A percentile compares a stretch with the other conserved stretches of the same genome.
These are phyloP conservation scores for Backusella westeae DNA, from an alignment of 192 early-diverging fungal genomes.

Conservation along the genomic window DNA sequence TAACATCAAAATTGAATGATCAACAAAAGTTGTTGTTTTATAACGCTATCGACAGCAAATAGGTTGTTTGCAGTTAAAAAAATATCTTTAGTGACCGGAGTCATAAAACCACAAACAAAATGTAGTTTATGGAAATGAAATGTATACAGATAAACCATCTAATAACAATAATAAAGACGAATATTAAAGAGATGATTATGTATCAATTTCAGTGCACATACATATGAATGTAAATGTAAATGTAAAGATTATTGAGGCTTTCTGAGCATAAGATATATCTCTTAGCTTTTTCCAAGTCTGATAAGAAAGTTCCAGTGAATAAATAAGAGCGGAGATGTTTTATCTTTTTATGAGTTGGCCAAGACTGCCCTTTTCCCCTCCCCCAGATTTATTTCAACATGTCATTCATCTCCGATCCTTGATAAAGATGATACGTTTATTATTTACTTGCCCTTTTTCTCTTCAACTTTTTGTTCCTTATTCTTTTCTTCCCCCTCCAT, in stretches of 20 bases:
- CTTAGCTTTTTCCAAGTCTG: neutral
- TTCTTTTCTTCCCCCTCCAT: neutral
- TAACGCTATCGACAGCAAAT: neutral
- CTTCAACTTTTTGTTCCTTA: neutral
- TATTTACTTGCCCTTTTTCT: neutral
- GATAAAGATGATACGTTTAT: constrained; percentile 3
- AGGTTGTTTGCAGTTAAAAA: neutral
- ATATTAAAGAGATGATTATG: neutral
- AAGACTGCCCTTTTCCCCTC: neutral
- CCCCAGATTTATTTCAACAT: neutral
- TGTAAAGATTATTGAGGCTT: neutral
- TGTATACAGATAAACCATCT: neutral
- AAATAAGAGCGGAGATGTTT: neutral
- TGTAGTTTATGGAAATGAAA: neutral
- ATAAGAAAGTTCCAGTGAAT: neutral
- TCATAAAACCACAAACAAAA: neutral
- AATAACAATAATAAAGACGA: neutral
- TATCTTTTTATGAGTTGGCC: neutral
- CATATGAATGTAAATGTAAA: neutral
- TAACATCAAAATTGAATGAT: neutral
- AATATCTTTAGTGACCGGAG: neutral
- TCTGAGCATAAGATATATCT: neutral
- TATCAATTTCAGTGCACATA: neutral
- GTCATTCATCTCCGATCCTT: neutral
- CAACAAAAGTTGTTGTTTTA: neutral